phyloP scores from a whole-genome alignment of 306 rosid genomes.

The Cucurbita maxima region DNA sequence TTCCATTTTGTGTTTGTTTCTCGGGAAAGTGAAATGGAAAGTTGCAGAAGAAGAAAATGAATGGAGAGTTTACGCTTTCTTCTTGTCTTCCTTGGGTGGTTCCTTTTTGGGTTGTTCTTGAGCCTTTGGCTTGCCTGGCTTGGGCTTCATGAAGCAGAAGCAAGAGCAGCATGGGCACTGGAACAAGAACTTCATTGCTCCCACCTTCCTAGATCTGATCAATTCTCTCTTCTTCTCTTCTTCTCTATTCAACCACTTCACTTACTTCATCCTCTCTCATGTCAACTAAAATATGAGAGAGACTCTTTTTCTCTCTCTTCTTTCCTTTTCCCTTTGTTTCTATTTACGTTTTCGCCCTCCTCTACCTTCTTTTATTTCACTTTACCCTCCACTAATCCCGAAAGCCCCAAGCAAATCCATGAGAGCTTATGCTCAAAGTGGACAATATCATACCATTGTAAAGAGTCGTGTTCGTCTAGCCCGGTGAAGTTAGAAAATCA shows the following conservation, averaged over 20 bases:
- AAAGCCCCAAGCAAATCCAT: too few relatives aligned
- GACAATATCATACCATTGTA: too few relatives aligned
- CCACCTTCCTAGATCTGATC: not conserved
- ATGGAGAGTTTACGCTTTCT: conserved; percentile 8
- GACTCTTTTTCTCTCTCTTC: not conserved
- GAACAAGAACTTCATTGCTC: conserved; percentile 42
- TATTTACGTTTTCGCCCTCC: not conserved
- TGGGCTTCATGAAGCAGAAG: conserved; percentile 69
- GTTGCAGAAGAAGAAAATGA: too few relatives aligned
- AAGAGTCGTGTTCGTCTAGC: too few relatives aligned
- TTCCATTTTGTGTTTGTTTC: too few relatives aligned
- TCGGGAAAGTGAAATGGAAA: too few relatives aligned
- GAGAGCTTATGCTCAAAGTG: too few relatives aligned
- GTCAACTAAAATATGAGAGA: not conserved
- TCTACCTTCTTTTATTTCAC: not conserved
- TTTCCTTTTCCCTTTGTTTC: too few relatives aligned
- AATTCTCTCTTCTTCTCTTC: not conserved
- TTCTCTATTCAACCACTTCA: not conserved
- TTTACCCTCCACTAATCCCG: too few relatives aligned
- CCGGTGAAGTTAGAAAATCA: too few relatives aligned
- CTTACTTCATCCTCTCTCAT: not conserved
- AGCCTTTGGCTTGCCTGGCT: conserved; percentile 30
- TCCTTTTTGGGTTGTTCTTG: conserved; percentile 10
- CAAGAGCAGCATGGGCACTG: conserved; percentile 58
- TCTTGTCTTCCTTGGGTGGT: conserved; percentile 19